These are phyloP conservation scores for Plasmodium malariae DNA, from an alignment of 169 alveolate genomes.

Conservation along the genomic window DNA sequence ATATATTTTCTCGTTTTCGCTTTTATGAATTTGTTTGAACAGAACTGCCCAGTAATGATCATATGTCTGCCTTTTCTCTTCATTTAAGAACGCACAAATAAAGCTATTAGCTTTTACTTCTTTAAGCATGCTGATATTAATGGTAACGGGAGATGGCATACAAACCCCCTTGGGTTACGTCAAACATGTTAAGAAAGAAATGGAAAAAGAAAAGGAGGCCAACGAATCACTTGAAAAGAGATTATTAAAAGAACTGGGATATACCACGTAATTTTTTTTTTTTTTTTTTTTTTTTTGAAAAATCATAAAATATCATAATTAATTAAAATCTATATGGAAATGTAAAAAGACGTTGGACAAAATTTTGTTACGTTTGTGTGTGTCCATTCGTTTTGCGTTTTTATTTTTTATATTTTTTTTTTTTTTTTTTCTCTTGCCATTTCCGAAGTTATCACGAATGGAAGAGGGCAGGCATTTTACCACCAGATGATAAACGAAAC, in stretches of 20 bases:
- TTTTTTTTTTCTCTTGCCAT: constrained; percentile 3
- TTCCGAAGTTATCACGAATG: constrained; percentile 67
- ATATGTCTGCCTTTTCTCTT: too few species aligned
- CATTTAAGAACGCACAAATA: constrained; percentile 42
- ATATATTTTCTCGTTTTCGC: too few species aligned
- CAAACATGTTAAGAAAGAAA: constrained; percentile 32
- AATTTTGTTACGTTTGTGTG: background rate
- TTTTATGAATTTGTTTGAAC: too few species aligned
- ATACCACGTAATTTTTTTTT: constrained; percentile 47
- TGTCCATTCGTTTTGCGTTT: background rate
- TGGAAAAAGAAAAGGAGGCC: constrained; percentile 34
- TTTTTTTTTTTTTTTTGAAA: too few species aligned
- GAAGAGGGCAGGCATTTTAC: constrained; percentile 70
- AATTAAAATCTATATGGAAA: background rate
- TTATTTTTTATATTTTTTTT: background rate
- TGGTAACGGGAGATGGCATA: constrained; percentile 72
- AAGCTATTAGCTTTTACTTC: constrained; percentile 62
- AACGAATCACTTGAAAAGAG: constrained; percentile 35
- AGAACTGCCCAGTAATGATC: too few species aligned
- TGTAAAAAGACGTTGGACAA: background rate
- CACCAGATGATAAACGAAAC: constrained; percentile 45
- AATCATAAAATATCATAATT: background rate
- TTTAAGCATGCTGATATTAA: constrained; percentile 51
- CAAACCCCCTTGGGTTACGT: constrained; percentile 70
- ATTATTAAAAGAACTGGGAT: constrained; percentile 44